Percentiles rank a stretch among this genome's conserved stretches.
Conservation (phyloP, 441 rosid species). For the Populus tomentosa region DNA sequence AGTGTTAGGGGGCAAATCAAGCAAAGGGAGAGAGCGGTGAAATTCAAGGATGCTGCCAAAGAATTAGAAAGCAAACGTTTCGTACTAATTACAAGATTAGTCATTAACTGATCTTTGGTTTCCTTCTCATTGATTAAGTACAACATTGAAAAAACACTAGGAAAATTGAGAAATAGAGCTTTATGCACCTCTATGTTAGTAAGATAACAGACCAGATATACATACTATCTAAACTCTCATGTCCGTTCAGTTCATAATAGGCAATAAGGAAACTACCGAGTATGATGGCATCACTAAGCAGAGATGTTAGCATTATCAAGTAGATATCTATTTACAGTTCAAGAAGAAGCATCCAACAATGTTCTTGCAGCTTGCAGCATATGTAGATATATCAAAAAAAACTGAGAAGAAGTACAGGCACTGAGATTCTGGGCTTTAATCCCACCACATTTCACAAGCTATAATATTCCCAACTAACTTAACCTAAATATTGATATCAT, state of each 20-base stretch:
- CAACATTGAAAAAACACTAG: not conserved
- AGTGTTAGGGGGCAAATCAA: not conserved
- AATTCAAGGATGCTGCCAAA: not conserved
- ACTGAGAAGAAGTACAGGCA: constrained; percentile 1
- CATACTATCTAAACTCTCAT: not conserved
- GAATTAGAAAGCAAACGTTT: not conserved
- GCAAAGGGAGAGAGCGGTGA: not conserved
- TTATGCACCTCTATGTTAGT: not conserved
- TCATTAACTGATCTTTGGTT: not conserved
- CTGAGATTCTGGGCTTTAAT: constrained; percentile 1
- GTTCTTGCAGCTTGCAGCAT: not conserved
- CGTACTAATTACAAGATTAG: not conserved
- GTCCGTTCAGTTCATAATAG: not conserved
- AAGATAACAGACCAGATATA: not conserved
- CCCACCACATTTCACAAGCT: constrained; percentile 5
- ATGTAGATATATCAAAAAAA: not conserved
- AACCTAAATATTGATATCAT: constrained; percentile 2
- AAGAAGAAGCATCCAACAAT: constrained; percentile 5
- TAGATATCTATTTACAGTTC: constrained; percentile 22
- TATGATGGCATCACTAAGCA: not conserved
- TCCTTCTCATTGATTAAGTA: not conserved
- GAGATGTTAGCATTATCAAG: not conserved
- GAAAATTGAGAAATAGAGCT: not conserved
- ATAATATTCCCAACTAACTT: constrained; percentile 6
- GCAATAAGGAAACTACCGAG: not conserved